Base-by-base conservation (phyloP, 2,329 filamentous ascomycete genomes). In the Shiraia sp. region DNA sequence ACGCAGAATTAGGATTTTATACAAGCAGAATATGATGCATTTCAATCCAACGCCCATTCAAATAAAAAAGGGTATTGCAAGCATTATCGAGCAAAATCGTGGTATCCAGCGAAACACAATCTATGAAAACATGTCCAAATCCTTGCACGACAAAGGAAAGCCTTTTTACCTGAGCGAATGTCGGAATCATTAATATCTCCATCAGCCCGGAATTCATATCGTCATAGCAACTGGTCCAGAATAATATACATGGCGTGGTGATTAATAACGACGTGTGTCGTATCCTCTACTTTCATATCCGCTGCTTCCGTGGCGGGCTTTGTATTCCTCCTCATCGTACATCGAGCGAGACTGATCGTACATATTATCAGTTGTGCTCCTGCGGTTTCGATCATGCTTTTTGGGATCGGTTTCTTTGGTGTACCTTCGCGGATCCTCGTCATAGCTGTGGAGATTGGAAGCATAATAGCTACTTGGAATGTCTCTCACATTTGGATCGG, bases 311-410 rank as follows among this genome's bases (percentile, higher is more conserved):
- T 51, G 35, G 43, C 61, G 51, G 33, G 45, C 46, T 12, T 47
- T 45, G 42, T 68, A 66, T 14, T 67, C 57, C 6, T 65, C 64
- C 16, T 63, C 60, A 26, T 66, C 63, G 36, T 66, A 66, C 3
- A 52, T 40, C 6, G 61, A 58, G 7, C 65, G 53, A 19, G 61
- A 27, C 15, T 64, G 62, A 13, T 62, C 59, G 27, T 63, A 62
- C 2, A 57, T 54, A 31, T 42, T 58, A 23, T 65, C 63, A 14
- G 49, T 56, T 1, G 56, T 61, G 32, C 55, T 58, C 40, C 59
- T 49, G 15, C 61, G 49, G 22, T 59, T 53, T 9, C 55, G 59
- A 17, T 59, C 61, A 16, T 52, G 55, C 31, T 56, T 55, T 37
- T 58, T 61, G 32, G 26, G 45, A 8, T 67, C 65, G 16, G 55